A percentile compares a stretch with the other conserved stretches of the same genome.
These are phyloP conservation scores for Xylaria sp. DNA, from an alignment of 2,329 filamentous ascomycete species.

Conservation along the genomic window DNA sequence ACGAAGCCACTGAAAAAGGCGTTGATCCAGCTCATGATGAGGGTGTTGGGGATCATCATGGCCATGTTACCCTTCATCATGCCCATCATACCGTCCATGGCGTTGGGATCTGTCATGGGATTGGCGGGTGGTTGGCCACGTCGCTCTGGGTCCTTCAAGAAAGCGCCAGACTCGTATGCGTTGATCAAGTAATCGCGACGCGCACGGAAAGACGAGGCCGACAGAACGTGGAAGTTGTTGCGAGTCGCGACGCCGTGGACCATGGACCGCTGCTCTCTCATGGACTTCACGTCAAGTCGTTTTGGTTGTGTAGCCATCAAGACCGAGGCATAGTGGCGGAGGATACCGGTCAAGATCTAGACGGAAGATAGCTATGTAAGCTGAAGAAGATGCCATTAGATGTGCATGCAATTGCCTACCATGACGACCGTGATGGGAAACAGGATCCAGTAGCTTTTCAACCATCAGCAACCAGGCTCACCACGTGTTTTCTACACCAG, in stretches of 20 bases:
- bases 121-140: constrained; percentile 85
- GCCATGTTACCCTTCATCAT: constrained; percentile 99
- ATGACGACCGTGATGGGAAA: constrained; percentile 97
- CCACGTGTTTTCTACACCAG: constrained; percentile 3
- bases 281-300: constrained; percentile 65
- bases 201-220: constrained; percentile 67
- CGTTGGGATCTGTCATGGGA: constrained; percentile 88
- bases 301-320: constrained; percentile 83
- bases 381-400: background rate
- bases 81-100: constrained; percentile 99
- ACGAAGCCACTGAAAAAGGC: constrained; percentile 98
- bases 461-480: constrained; percentile 13
- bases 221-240: constrained; percentile 73
- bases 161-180: constrained; percentile 79
- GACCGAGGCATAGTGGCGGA: constrained; percentile 94
- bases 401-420: constrained; percentile 43
- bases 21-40: constrained; percentile 99
- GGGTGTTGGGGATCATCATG: constrained; percentile 97
- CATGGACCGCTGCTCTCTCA: constrained; percentile 82
- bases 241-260: constrained; percentile 80
- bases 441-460: constrained; percentile 90
- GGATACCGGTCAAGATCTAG: constrained; percentile 83
- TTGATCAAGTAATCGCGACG: constrained; percentile 77
- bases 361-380: background rate
- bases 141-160: constrained; percentile 81